Percentiles rank a stretch among this genome's conserved stretches.
These are phyloP conservation scores for Paramecium sexaurelia DNA, from an alignment of 73 alveolate genomes.

Conservation along the genomic window DNA sequence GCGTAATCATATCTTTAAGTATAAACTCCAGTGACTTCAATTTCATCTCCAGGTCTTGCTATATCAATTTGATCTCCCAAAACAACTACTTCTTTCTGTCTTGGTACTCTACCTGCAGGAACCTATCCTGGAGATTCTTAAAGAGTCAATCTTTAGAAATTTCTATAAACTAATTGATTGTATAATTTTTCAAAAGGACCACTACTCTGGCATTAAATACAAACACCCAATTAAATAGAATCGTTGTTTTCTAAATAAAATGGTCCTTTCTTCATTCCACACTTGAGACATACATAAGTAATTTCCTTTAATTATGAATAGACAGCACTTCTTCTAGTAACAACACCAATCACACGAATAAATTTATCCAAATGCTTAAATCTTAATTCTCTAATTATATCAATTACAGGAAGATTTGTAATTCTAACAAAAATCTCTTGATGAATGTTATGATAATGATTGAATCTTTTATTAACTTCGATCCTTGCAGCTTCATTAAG, in stretches of 20 bases:
- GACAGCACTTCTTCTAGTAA: slow-evolving; percentile 97
- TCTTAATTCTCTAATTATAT: slow-evolving; percentile 91
- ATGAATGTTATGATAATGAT: slow-evolving; percentile 90
- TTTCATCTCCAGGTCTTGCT: slow-evolving; percentile 99
- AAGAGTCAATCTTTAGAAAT: slow-evolving; percentile 95
- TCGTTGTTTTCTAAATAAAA: slow-evolving; percentile 86
- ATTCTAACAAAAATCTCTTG: slow-evolving; percentile 94
- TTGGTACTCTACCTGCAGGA: slow-evolving; percentile 99
- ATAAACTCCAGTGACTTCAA: slow-evolving; percentile 95
- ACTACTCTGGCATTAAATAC: slow-evolving; percentile 94
- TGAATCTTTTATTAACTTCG: slow-evolving; percentile 87
- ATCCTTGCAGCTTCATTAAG: slow-evolving; percentile 95
- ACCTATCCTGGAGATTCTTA: slow-evolving; percentile 99
- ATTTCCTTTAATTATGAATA: slow-evolving; percentile 92
- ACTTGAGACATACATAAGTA: slow-evolving; percentile 89
- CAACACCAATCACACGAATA: slow-evolving; percentile 96
- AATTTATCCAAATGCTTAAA: slow-evolving; percentile 94
- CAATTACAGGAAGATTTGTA: slow-evolving; percentile 91
- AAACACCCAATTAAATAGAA: slow-evolving; percentile 84
- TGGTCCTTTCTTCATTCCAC: slow-evolving; percentile 98
- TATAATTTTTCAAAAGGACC: slow-evolving; percentile 95
- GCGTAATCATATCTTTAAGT: slow-evolving; percentile 92
- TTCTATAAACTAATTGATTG: slow-evolving; percentile 92
- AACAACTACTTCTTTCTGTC: slow-evolving; percentile 96
- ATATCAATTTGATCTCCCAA: slow-evolving; percentile 98